Percentiles rank a stretch among this genome's conserved stretches.
phyloP scores from a whole-genome alignment of 208 protist genomes.

The Acanthamoeba lenticulata region DNA sequence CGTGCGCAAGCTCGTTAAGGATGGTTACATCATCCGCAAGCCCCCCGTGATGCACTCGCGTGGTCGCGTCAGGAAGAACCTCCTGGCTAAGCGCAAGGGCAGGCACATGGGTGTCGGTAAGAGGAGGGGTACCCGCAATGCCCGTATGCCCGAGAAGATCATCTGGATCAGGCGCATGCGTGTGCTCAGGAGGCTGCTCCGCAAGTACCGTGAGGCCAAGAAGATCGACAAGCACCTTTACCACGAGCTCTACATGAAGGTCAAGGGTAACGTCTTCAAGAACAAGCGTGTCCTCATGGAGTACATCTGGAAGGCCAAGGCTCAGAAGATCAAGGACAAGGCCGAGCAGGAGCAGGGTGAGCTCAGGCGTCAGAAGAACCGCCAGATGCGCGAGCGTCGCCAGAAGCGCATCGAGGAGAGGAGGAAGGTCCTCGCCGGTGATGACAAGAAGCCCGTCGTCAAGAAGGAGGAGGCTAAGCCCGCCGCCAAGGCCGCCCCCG shows the following conservation, averaged over 20 bases:
- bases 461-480: slow-evolving; percentile 58
- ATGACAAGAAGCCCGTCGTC: slow-evolving; percentile 5
- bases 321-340: slow-evolving; percentile 95
- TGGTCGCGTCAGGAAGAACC: slow-evolving; percentile 91
- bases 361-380: slow-evolving; percentile 83
- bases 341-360: slow-evolving; percentile 92
- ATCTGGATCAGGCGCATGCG: slow-evolving; percentile 98
- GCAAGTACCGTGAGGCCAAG: slow-evolving; percentile 97
- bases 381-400: slow-evolving; percentile 75
- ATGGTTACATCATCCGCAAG: slow-evolving; percentile 97
- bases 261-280: slow-evolving; percentile 99
- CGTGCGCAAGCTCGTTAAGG: slow-evolving; percentile 97
- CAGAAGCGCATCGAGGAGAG: neutral
- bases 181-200: slow-evolving; percentile 96
- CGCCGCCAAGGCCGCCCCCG: neutral
- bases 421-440: neutral
- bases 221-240: slow-evolving; percentile 99
- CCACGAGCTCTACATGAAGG: slow-evolving; percentile 97
- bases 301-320: slow-evolving; percentile 98
- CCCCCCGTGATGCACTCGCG: slow-evolving; percentile 96
- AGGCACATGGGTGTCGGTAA: slow-evolving; percentile 92
- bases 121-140: slow-evolving; percentile 96
- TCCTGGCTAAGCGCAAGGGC: slow-evolving; percentile 92
- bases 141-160: slow-evolving; percentile 96
- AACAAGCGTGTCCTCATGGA: slow-evolving; percentile 99